Evolutionary conservation across 306 rosid species (phyloP).

Genomic region (Dalbergia cultrata): DNA sequence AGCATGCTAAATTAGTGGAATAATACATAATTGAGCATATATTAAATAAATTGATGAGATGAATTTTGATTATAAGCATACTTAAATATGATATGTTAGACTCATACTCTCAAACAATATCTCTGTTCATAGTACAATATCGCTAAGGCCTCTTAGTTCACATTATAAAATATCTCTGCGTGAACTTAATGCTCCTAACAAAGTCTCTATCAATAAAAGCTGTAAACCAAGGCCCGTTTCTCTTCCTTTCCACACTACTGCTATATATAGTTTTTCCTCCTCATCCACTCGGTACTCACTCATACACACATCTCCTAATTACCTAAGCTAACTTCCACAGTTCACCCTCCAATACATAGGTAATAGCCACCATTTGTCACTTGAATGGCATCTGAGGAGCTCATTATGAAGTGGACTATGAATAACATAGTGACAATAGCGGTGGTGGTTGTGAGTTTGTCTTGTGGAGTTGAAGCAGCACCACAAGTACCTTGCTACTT

Average conservation of each 20-base stretch:
- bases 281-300: constrained; percentile 42
- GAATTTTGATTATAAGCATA: too few relatives aligned
- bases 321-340: not conserved
- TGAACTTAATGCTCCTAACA: constrained; percentile 72
- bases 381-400: constrained; percentile 23
- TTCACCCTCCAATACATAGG: not conserved
- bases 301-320: not conserved
- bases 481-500: constrained; percentile 89
- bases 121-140: not conserved
- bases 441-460: constrained; percentile 34
- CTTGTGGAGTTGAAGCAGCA: constrained; percentile 55
- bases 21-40: too few relatives aligned
- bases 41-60: too few relatives aligned
- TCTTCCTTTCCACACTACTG: constrained; percentile 32
- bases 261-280: constrained; percentile 40
- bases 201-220: constrained; percentile 63
- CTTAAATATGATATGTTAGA: too few relatives aligned
- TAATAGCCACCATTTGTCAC: not conserved
- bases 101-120: too few relatives aligned
- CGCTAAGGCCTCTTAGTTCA: constrained; percentile 23
- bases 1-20: too few relatives aligned
- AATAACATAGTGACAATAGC: constrained; percentile 7
- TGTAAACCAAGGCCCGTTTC: not conserved
- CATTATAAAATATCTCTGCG: constrained; percentile 59
- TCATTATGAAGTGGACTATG: not conserved